Conservation (phyloP, 1,139 yeast genomes). For the Hyphopichia wangnamkhiaoensis region DNA sequence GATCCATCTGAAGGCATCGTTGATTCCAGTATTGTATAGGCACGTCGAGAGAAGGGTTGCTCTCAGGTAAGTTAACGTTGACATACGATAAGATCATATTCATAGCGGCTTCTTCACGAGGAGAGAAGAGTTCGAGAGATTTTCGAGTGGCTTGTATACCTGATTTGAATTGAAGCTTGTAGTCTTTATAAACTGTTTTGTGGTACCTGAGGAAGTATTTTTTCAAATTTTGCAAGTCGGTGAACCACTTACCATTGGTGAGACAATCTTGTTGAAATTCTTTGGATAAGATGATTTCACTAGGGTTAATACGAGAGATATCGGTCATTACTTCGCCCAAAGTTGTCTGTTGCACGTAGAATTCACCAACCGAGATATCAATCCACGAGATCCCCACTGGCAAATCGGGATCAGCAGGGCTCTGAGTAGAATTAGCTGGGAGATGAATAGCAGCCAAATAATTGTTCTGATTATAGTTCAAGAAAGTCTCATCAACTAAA, state of each 20-base stretch:
- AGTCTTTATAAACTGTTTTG: constrained; percentile 30
- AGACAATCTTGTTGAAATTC: constrained; percentile 32
- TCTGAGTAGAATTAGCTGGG: constrained; percentile 47
- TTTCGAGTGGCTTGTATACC: constrained; percentile 57
- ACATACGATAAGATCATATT: constrained; percentile 44
- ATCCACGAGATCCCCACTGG: constrained; percentile 83
- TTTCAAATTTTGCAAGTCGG: constrained; percentile 60
- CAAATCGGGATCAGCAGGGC: constrained; percentile 47
- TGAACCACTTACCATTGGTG: constrained; percentile 52
- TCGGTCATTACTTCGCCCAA: constrained; percentile 57
- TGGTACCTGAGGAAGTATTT: constrained; percentile 63
- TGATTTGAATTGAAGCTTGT: constrained; percentile 39
- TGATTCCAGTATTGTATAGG: constrained; percentile 44
- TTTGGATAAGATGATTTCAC: constrained; percentile 58
- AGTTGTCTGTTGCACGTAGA: constrained; percentile 65
- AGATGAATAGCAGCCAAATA: constrained; percentile 66
- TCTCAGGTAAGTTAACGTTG: constrained; percentile 42
- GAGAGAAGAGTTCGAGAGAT: constrained; percentile 55
- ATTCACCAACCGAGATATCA: constrained; percentile 82
- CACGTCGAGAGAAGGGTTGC: constrained; percentile 35
- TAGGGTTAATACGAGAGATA: constrained; percentile 64
- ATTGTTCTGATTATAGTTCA: constrained; percentile 72
- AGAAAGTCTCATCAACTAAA: constrained; percentile 79
- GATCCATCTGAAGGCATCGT: constrained; percentile 72
- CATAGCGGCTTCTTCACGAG: constrained; percentile 45